A percentile compares a stretch with the other conserved stretches of the same genome.
Evolutionary conservation across 306 rosid genomes (phyloP).

Genomic region (Acacia melanoxylon): DNA sequence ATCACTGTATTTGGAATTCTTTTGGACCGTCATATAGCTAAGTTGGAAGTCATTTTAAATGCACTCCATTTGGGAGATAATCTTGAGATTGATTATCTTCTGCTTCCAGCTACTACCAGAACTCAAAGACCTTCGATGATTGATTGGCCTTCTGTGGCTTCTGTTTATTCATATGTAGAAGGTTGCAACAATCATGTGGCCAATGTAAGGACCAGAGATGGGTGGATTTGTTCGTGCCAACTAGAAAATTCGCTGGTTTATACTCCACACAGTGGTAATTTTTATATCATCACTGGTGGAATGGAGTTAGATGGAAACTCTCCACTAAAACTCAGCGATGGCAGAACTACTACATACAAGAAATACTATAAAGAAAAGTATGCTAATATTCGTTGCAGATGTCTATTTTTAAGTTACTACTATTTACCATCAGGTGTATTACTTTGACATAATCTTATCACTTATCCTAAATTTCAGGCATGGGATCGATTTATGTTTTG

Average conservation of each 20-base stretch:
- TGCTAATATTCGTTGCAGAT: slow-evolving; percentile 28
- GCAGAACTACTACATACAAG: slow-evolving; percentile 55
- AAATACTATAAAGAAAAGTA: slow-evolving; percentile 50
- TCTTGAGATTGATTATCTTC: slow-evolving; percentile 64
- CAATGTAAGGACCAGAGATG: slow-evolving; percentile 42
- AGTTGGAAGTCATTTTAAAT: slow-evolving; percentile 31
- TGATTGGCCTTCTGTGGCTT: slow-evolving; percentile 62
- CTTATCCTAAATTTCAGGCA: slow-evolving; percentile 51
- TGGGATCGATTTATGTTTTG: slow-evolving; percentile 51
- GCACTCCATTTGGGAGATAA: slow-evolving; percentile 38
- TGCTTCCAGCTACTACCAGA: slow-evolving; percentile 56
- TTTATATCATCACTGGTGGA: slow-evolving; percentile 54
- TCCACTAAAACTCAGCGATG: slow-evolving; percentile 36
- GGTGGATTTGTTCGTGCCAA: slow-evolving; percentile 57
- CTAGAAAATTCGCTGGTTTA: slow-evolving; percentile 58
- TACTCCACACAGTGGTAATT: slow-evolving; percentile 63
- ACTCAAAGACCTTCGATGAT: slow-evolving; percentile 26
- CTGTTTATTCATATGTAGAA: slow-evolving; percentile 36
- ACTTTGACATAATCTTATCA: slow-evolving; percentile 1
- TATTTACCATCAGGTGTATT: background rate
- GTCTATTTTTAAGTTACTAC: slow-evolving; percentile 9
- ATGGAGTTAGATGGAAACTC: slow-evolving; percentile 63
- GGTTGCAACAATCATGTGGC: slow-evolving; percentile 8
- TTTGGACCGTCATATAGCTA: slow-evolving; percentile 35
- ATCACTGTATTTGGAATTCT: slow-evolving; percentile 52